These are phyloP conservation scores for Sphagnum fallax DNA, from an alignment of 228 moss, liverwort and hornwort genomes.

Conservation along the genomic window DNA sequence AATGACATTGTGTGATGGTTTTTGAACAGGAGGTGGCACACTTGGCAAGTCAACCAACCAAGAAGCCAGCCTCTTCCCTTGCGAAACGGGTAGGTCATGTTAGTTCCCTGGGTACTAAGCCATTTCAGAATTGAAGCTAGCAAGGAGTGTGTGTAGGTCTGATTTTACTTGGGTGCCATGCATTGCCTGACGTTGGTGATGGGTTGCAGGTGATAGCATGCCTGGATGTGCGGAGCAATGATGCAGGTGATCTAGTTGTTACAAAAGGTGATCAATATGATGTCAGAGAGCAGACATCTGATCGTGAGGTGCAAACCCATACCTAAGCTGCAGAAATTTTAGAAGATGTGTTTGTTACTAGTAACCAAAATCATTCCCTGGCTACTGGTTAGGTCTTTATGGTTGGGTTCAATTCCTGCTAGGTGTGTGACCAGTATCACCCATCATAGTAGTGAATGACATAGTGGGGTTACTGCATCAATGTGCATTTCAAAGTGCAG, in stretches of 20 bases:
- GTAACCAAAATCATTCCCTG: neutral
- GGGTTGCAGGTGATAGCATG: constrained; percentile 88
- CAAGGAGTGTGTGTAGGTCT: too few relatives aligned
- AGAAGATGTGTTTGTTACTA: neutral
- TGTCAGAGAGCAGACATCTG: constrained; percentile 72
- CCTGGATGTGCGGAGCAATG: constrained; percentile 93
- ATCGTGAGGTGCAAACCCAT: constrained; percentile 52
- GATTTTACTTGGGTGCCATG: too few relatives aligned
- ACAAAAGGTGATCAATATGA: constrained; percentile 99
- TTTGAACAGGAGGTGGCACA: constrained; percentile 57
- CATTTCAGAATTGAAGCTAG: too few relatives aligned
- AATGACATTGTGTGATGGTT: neutral
- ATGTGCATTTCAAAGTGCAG: too few relatives aligned
- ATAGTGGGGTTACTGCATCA: too few relatives aligned
- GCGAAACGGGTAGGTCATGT: constrained; percentile 72
- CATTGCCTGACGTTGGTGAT: neutral
- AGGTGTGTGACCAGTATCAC: too few relatives aligned
- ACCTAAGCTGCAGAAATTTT: neutral
- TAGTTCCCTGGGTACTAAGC: neutral
- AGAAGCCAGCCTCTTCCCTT: constrained; percentile 58
- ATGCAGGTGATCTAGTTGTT: constrained; percentile 89
- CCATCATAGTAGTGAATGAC: too few relatives aligned
- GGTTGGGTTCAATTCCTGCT: too few relatives aligned
- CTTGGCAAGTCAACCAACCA: constrained; percentile 38
- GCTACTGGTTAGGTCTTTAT: neutral